These are phyloP conservation scores for Candida qinlingensis DNA, from an alignment of 805 yeast species.

Conservation along the genomic window DNA sequence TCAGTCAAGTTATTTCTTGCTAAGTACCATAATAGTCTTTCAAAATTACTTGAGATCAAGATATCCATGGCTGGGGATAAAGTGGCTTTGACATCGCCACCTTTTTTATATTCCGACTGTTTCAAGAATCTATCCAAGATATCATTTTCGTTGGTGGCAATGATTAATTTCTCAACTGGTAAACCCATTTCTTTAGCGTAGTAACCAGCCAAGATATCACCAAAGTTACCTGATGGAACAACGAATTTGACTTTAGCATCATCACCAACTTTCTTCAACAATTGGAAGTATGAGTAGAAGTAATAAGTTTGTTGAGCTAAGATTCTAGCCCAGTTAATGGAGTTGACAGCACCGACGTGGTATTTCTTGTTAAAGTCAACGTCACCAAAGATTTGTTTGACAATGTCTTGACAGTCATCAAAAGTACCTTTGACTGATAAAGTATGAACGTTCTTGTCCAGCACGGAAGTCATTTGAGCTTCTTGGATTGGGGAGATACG, in stretches of 20 bases:
- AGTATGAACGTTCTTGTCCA: slow-evolving; percentile 90
- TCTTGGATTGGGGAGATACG: slow-evolving; percentile 97
- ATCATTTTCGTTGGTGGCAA: slow-evolving; percentile 95
- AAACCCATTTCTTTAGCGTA: slow-evolving; percentile 94
- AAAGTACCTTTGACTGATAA: slow-evolving; percentile 93
- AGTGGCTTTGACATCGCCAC: slow-evolving; percentile 74
- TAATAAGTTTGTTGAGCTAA: slow-evolving; percentile 97
- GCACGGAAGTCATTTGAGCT: slow-evolving; percentile 96
- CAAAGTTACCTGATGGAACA: slow-evolving; percentile 98
- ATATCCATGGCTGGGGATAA: slow-evolving; percentile 99
- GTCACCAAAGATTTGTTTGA: slow-evolving; percentile 90
- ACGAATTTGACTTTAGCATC: slow-evolving; percentile 66
- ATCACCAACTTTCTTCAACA: slow-evolving; percentile 37
- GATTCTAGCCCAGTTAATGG: slow-evolving; percentile 98
- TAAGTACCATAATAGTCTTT: slow-evolving; percentile 92
- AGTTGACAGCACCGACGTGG: slow-evolving; percentile 96
- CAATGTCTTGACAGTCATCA: slow-evolving; percentile 97
- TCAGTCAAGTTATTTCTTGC: slow-evolving; percentile 63
- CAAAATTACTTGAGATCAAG: slow-evolving; percentile 90
- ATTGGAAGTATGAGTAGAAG: slow-evolving; percentile 84
- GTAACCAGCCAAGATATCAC: slow-evolving; percentile 95
- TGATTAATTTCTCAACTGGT: slow-evolving; percentile 79
- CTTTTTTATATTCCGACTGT: slow-evolving; percentile 79
- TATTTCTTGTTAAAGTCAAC: slow-evolving; percentile 78
- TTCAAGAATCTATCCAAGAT: slow-evolving; percentile 89